Evolutionary conservation across 805 yeast genomes (phyloP).

Genomic region (Wickerhamomyces ciferrii): DNA sequence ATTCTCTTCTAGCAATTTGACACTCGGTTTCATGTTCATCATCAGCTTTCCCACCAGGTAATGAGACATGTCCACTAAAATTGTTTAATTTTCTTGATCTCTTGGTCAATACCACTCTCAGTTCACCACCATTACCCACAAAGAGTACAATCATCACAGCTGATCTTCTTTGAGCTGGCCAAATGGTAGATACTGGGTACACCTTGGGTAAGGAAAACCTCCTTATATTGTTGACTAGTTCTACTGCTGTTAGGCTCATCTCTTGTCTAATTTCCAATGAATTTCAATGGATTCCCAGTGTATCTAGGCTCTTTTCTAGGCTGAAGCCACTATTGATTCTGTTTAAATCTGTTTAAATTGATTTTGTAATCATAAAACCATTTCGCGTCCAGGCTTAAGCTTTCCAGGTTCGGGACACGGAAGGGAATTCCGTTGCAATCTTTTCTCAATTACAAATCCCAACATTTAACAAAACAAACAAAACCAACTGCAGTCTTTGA

Average conservation of each 20-base stretch:
- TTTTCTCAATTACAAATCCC: background rate
- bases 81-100: constrained; percentile 63
- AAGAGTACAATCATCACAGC: constrained; percentile 76
- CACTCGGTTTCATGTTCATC: constrained; percentile 57
- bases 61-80: constrained; percentile 86
- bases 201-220: constrained; percentile 8
- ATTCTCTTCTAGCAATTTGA: constrained; percentile 76
- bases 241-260: background rate
- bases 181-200: constrained; percentile 37
- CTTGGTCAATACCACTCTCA: constrained; percentile 74
- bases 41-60: constrained; percentile 95
- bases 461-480: background rate
- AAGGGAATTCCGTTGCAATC: background rate
- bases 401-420: background rate
- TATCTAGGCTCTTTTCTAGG: no score
- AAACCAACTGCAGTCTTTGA: background rate
- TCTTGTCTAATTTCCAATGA: no score
- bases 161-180: constrained; percentile 76
- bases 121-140: constrained; percentile 65
- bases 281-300: no score
- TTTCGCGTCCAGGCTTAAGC: no score
- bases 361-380: no score
- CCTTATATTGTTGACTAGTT: constrained; percentile 14
- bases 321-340: no score
- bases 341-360: no score